Evolutionary conservation across 2,329 filamentous ascomycete genomes (phyloP).

Genomic region (Dactylella cylindrospora): DNA sequence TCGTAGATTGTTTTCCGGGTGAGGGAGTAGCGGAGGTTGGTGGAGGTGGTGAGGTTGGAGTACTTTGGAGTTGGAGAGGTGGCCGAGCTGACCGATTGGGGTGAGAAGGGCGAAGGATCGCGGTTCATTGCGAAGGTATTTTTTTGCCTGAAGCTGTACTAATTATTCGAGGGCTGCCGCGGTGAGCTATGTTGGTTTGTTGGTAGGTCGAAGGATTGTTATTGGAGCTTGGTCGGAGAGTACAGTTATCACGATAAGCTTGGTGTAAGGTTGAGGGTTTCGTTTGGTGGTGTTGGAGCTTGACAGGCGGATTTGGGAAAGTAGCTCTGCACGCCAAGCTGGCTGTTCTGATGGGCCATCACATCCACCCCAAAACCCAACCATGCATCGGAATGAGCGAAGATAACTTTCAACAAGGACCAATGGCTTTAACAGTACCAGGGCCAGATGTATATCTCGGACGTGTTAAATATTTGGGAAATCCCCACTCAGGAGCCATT

Average conservation of each 20-base stretch:
- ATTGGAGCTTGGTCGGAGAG: background rate
- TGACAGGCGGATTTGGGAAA: too few species aligned
- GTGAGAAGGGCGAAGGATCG: constrained; percentile 29
- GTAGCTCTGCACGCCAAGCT: too few species aligned
- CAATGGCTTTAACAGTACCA: too few species aligned
- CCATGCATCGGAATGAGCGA: too few species aligned
- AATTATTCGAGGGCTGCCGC: background rate
- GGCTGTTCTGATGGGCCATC: too few species aligned
- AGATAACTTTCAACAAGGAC: too few species aligned
- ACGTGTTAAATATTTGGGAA: too few species aligned
- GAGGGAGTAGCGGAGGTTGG: constrained; percentile 80
- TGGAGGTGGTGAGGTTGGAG: constrained; percentile 47
- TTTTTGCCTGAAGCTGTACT: background rate
- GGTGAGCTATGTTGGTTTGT: background rate
- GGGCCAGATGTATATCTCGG: too few species aligned
- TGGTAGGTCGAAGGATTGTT: background rate
- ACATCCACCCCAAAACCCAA: too few species aligned
- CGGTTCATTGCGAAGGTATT: constrained; percentile 19
- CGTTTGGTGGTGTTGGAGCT: too few species aligned
- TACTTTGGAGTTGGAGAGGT: constrained; percentile 53
- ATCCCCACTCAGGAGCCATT: too few species aligned
- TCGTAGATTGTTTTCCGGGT: constrained; percentile 98
- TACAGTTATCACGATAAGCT: background rate
- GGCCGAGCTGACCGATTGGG: constrained; percentile 48
- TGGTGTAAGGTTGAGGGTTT: too few species aligned